Percentiles rank a stretch among this genome's conserved stretches.
Conservation (phyloP, 208 protist genomes). For the Crithidia fasciculata region DNA sequence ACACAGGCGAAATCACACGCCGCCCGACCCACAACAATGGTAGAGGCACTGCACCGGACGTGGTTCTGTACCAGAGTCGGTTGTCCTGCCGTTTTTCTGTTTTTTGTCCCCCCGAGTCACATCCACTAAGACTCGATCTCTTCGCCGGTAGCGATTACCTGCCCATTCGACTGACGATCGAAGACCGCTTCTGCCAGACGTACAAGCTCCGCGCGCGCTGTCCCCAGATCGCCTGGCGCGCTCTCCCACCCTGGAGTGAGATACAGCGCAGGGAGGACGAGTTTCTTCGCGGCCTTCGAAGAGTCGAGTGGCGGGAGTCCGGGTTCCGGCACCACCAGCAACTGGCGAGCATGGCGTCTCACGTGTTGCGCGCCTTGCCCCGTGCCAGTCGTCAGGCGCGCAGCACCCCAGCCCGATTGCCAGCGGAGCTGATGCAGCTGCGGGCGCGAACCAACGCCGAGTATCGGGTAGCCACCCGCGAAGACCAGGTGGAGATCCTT, state of each 20-base stretch:
- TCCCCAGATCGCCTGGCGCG: neutral
- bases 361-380: neutral
- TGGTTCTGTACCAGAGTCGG: neutral
- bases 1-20: neutral
- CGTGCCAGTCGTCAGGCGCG: neutral
- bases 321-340: neutral
- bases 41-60: constrained; percentile 3
- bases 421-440: neutral
- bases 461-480: no score
- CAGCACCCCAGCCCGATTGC: neutral
- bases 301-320: neutral
- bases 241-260: neutral
- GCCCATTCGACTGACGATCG: neutral
- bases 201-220: neutral
- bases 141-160: neutral
- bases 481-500: no score
- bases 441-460: no score
- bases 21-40: neutral
- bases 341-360: neutral
- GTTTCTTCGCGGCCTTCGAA: neutral
- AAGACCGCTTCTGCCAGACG: neutral
- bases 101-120: neutral
- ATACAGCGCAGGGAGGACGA: neutral
- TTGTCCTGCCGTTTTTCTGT: neutral
- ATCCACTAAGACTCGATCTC: neutral